Evolutionary conservation across 1,139 yeast species (phyloP), one percentile per base, ranked within the genome.

Genomic region (Protomyces lactucae-debilis): DNA sequence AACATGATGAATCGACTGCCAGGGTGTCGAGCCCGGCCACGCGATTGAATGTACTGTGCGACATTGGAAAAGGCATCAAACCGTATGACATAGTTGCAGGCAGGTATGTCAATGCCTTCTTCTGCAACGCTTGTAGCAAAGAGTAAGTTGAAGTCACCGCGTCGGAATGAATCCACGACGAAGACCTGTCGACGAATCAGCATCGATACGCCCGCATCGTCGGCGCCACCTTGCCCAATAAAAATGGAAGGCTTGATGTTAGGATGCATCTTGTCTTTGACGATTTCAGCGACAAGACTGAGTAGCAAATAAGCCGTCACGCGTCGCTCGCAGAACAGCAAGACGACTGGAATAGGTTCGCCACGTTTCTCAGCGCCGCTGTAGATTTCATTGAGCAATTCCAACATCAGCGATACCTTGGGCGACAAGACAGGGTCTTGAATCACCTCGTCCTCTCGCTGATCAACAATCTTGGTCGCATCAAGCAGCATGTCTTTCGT

Each of bases 61-160:
- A 57, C 52, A 10, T 64, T 60, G 35, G 56, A 25, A 35, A 67
- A 56, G 16, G 28, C 18, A 25, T 66, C 67, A 37, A 67, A 67
- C 25, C 68, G 56, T 18, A 65, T 25, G 48, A 65, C 52, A 35
- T 37, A 18, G 28, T 66, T 56, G 61, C 67, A 66, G 5, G 61
- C 61, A 18, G 67, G 67, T 10, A 66, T 45, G 1, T 25, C 37
- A 35, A 51, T 51, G 25, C 69, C 69, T 52, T 67, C 69, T 64
- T 67, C 69, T 9, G 67, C 68, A 3, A 67, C 67, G 21, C 66
- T 59, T 4, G 69, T 67, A 16, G 69, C 67, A 43, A 67, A 39
- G 8, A 59, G 39, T 1, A 55, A 39, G 48, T 67, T 65, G 21
- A 61, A 37, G 21, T 37, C 25, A 39, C 65, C 63, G 5, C 37